Percentiles rank a stretch among this genome's conserved stretches.
These are phyloP conservation scores for Apophysomyces ossiformis DNA, from an alignment of 371 early-diverging fungal genomes.

Conservation along the genomic window DNA sequence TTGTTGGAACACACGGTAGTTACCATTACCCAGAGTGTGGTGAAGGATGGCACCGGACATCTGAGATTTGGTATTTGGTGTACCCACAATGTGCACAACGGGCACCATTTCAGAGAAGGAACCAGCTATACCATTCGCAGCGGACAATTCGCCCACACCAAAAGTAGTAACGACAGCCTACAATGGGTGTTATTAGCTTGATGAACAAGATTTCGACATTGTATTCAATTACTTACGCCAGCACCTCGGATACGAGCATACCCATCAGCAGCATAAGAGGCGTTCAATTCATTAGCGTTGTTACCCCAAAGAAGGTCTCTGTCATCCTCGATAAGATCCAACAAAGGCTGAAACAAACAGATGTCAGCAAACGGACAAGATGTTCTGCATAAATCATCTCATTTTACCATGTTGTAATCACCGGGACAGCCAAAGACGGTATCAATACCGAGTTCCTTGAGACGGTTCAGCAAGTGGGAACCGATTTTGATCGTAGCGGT, in stretches of 20 bases:
- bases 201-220: too few species aligned
- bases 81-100: constrained; percentile 61
- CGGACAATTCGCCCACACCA: constrained; percentile 61
- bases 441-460: constrained; percentile 50
- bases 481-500: constrained; percentile 29
- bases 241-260: constrained; percentile 51
- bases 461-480: constrained; percentile 39
- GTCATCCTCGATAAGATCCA: constrained; percentile 45
- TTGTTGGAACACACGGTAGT: constrained; percentile 45
- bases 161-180: constrained; percentile 56
- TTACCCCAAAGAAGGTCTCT: constrained; percentile 41
- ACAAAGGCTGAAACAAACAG: constrained; percentile 25
- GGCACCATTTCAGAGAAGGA: constrained; percentile 59
- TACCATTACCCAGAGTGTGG: constrained; percentile 61
- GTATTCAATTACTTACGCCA: constrained; percentile 15
- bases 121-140: constrained; percentile 60
- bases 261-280: constrained; percentile 60
- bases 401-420: constrained; percentile 52
- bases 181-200: too few species aligned
- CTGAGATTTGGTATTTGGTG: constrained; percentile 46
- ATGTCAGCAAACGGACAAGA: neutral
- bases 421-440: constrained; percentile 54
- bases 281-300: constrained; percentile 51
- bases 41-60: constrained; percentile 47
- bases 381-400: neutral